Percentiles rank a stretch among this genome's conserved stretches.
These are phyloP conservation scores for Brettanomyces anomalus DNA, from an alignment of 805 yeast species.

Conservation along the genomic window DNA sequence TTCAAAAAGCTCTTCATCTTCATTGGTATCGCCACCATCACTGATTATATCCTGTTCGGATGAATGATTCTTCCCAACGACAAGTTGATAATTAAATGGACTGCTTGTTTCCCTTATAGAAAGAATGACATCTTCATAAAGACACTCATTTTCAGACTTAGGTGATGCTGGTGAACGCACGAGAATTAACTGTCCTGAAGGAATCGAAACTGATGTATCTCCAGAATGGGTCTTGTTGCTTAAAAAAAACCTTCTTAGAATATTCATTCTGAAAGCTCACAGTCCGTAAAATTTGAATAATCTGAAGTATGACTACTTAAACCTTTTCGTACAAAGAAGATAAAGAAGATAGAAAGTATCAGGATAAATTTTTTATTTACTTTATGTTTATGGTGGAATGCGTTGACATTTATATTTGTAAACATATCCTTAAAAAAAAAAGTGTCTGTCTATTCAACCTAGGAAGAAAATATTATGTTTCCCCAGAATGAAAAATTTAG, in stretches of 20 bases:
- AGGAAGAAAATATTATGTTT: too few species aligned
- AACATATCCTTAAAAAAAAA: too few species aligned
- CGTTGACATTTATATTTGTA: too few species aligned
- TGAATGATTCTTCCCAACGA: conserved; percentile 56
- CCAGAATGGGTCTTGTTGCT: conserved; percentile 29
- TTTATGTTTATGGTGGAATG: too few species aligned
- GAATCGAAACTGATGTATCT: conserved; percentile 58
- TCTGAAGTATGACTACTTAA: too few species aligned
- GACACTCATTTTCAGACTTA: conserved; percentile 76
- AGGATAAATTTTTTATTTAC: too few species aligned
- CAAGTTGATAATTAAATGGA: conserved; percentile 60
- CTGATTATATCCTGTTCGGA: conserved; percentile 48
- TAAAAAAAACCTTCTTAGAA: conserved; percentile 47
- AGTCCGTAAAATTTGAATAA: too few species aligned
- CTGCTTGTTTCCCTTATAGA: conserved; percentile 59
- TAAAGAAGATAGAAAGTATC: too few species aligned
- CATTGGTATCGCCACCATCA: conserved; percentile 37
- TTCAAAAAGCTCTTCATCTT: conserved; percentile 24
- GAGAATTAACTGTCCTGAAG: conserved; percentile 72
- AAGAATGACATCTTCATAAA: conserved; percentile 73
- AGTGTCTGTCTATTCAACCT: too few species aligned
- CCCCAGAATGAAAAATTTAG: too few species aligned
- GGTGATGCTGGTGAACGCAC: conserved; percentile 74
- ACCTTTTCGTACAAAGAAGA: too few species aligned
- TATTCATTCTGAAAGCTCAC: conserved; percentile 43